A percentile compares a stretch with the other conserved stretches of the same genome.
phyloP scores from a whole-genome alignment of 495 filamentous ascomycete species.

The Neurospora africana region DNA sequence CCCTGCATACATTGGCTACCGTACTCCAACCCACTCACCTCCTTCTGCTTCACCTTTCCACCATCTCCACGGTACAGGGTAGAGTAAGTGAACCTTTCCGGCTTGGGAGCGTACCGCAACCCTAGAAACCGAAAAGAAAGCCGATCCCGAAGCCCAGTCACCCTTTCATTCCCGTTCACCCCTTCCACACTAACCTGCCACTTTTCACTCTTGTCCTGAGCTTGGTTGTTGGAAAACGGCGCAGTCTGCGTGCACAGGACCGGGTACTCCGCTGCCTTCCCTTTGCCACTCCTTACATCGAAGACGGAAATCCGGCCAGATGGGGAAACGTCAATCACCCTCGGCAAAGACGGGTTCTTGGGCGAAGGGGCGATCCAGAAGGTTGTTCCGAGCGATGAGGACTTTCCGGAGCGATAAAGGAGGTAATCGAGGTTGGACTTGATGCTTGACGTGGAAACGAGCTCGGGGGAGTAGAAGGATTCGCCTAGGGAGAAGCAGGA shows the following conservation, averaged over 20 bases:
- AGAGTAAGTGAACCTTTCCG: slow-evolving; percentile 31
- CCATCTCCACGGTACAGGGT: slow-evolving; percentile 18
- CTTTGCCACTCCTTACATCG: not conserved
- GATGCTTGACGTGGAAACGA: slow-evolving; percentile 19
- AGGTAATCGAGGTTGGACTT: slow-evolving; percentile 33
- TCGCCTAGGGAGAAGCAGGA: slow-evolving; percentile 24
- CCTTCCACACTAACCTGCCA: slow-evolving; percentile 34
- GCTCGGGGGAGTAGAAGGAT: slow-evolving; percentile 31
- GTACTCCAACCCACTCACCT: slow-evolving; percentile 21
- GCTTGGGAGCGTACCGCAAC: slow-evolving; percentile 30
- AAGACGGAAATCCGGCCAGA: slow-evolving; percentile 5
- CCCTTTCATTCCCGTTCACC: not conserved
- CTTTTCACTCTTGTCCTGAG: slow-evolving; percentile 27
- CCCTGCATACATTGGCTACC: slow-evolving; percentile 33
- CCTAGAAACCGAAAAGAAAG: slow-evolving; percentile 42
- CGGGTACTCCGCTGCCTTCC: slow-evolving; percentile 7
- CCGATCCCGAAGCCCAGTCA: slow-evolving; percentile 35
- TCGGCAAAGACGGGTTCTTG: not conserved
- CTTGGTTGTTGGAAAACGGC: slow-evolving; percentile 30
- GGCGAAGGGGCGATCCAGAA: slow-evolving; percentile 29
- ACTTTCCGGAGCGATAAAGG: slow-evolving; percentile 14
- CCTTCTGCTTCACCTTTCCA: not conserved
- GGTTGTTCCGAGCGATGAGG: slow-evolving; percentile 3
- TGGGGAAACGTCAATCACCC: slow-evolving; percentile 20
- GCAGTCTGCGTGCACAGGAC: slow-evolving; percentile 38